phyloP scores from a whole-genome alignment of 2,329 filamentous ascomycete genomes.

The Xylaria sp. region DNA sequence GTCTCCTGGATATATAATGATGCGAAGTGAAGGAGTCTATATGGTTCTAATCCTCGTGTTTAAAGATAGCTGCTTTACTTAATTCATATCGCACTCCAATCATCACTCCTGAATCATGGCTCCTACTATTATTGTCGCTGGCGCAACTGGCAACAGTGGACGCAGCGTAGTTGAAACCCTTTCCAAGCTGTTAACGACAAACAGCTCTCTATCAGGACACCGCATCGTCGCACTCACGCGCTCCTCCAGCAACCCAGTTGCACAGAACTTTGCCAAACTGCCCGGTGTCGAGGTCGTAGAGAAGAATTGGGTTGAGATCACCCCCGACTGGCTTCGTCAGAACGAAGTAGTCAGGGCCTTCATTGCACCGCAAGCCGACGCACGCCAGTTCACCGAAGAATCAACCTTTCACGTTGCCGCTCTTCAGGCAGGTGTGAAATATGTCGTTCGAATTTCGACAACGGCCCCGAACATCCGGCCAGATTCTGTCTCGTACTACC shows the following conservation, averaged over 20 bases:
- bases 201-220: slow-evolving; percentile 4
- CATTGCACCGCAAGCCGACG: not conserved
- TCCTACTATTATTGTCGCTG: slow-evolving; percentile 17
- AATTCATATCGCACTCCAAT: not conserved
- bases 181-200: slow-evolving; percentile 1
- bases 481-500: slow-evolving; percentile 4
- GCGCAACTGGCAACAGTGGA: slow-evolving; percentile 22
- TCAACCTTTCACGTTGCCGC: slow-evolving; percentile 16
- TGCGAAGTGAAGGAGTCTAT: too few relatives aligned
- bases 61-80: too few relatives aligned
- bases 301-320: slow-evolving; percentile 20
- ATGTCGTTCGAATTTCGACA: slow-evolving; percentile 22
- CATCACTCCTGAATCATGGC: slow-evolving; percentile 3
- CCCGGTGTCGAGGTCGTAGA: slow-evolving; percentile 23
- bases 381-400: slow-evolving; percentile 17
- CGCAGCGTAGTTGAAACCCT: slow-evolving; percentile 13
- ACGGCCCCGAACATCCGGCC: slow-evolving; percentile 10
- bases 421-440: slow-evolving; percentile 16
- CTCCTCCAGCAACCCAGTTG: not conserved
- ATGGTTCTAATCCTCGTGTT: too few relatives aligned
- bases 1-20: too few relatives aligned
- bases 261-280: slow-evolving; percentile 12
- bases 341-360: slow-evolving; percentile 19
- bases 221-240: slow-evolving; percentile 24
- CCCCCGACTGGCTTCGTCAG: slow-evolving; percentile 15